Evolutionary conservation across 345 rosid species (phyloP).

Genomic region (Microcos paniculata): DNA sequence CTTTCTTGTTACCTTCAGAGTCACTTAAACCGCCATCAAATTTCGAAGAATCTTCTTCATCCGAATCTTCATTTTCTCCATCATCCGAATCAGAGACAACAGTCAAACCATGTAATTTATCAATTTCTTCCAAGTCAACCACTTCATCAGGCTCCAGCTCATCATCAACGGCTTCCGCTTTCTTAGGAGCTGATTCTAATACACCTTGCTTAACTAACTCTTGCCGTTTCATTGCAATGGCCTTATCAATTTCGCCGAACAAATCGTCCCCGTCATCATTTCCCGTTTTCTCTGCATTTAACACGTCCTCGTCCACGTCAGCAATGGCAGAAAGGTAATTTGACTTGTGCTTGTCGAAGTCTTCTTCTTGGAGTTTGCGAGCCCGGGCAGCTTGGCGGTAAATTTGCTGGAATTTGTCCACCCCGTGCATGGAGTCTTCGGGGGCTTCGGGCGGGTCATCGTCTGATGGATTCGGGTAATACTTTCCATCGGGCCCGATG

Average conservation of each 20-base stretch:
- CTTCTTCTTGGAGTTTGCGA: constrained; percentile 67
- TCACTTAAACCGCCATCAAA: constrained; percentile 34
- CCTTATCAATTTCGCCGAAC: constrained; percentile 82
- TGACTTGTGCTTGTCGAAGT: constrained; percentile 66
- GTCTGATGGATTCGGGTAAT: constrained; percentile 60
- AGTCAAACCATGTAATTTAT: constrained; percentile 53
- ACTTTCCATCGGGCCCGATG: constrained; percentile 48
- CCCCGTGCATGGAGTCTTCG: constrained; percentile 78
- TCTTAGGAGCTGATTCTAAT: constrained; percentile 40
- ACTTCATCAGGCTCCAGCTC: constrained; percentile 78
- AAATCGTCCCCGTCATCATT: constrained; percentile 55
- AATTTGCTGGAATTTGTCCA: constrained; percentile 72
- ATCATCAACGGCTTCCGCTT: constrained; percentile 26
- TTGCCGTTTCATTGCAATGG: constrained; percentile 73
- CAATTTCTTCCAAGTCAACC: constrained; percentile 82
- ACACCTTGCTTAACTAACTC: constrained; percentile 80
- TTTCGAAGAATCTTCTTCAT: constrained; percentile 25
- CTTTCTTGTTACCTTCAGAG: constrained; percentile 27
- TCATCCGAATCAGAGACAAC: constrained; percentile 48
- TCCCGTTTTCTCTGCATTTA: constrained; percentile 16
- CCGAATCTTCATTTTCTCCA: constrained; percentile 36
- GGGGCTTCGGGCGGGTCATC: constrained; percentile 94
- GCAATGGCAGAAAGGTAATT: constrained; percentile 79
- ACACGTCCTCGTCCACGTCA: constrained; percentile 57
- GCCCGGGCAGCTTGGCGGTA: constrained; percentile 72